Percentiles rank a stretch among this genome's conserved stretches.
Evolutionary conservation across 2,329 filamentous ascomycete genomes (phyloP).

Genomic region (Ophiostoma angusticollis): DNA sequence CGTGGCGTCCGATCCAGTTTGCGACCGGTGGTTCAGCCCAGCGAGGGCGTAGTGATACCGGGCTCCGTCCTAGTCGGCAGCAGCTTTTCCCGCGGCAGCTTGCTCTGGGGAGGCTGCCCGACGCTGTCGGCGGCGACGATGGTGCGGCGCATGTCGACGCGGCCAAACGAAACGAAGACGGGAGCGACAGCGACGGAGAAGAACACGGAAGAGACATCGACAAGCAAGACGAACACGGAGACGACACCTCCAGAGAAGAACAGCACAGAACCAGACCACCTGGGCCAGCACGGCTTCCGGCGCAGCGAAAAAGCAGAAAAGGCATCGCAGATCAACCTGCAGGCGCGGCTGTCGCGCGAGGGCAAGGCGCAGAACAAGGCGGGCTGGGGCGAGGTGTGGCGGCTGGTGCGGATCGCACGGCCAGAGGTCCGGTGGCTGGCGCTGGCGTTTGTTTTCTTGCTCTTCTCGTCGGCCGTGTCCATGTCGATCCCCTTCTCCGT

Average conservation of each 20-base stretch:
- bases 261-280: constrained; percentile 13
- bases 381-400: constrained; percentile 65
- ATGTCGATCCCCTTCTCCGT: constrained; percentile 97
- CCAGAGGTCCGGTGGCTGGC: constrained; percentile 70
- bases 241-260: constrained; percentile 15
- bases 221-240: constrained; percentile 12
- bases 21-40: no score
- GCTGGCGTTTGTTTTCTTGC: constrained; percentile 69
- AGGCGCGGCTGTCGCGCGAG: constrained; percentile 77
- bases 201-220: not conserved
- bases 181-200: no score
- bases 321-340: constrained; percentile 80
- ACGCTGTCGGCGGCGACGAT: not conserved
- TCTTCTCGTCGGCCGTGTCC: constrained; percentile 83
- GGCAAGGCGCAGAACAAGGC: constrained; percentile 45
- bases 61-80: no score
- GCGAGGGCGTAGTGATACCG: no score
- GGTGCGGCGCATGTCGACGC: constrained; percentile 9
- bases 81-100: no score
- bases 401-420: constrained; percentile 75
- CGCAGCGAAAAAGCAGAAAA: constrained; percentile 69
- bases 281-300: constrained; percentile 20
- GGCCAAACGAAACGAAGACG: not conserved
- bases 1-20: no score
- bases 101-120: constrained; percentile 4